Evolutionary conservation across 768 basidiomycete species (phyloP).

Genomic region (Tulasnella calospora): DNA sequence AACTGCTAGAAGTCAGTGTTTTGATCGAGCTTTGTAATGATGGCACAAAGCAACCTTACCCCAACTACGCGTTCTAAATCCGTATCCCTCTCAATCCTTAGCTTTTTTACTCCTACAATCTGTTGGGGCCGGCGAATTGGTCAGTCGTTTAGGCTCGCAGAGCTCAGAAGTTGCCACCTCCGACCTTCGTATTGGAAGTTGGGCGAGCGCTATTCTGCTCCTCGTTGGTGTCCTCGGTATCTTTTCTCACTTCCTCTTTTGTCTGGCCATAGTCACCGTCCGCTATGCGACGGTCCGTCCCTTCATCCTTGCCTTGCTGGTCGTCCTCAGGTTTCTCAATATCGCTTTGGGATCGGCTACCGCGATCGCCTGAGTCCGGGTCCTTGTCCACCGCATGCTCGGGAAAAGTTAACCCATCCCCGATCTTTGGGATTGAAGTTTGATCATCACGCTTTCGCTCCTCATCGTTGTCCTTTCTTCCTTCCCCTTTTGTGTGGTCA

Average conservation of each 20-base stretch:
- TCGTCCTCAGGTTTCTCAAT: neutral
- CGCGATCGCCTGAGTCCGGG: too few relatives aligned
- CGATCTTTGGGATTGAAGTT: too few relatives aligned
- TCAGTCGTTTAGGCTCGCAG: neutral
- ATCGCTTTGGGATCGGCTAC: neutral
- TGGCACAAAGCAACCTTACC: neutral
- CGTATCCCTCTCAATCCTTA: neutral
- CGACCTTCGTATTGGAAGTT: neutral
- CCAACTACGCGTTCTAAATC: neutral
- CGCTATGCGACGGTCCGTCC: neutral
- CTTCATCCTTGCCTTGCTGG: neutral
- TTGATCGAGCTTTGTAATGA: neutral
- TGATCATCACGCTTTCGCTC: too few relatives aligned
- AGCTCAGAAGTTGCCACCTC: neutral
- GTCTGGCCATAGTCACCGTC: neutral
- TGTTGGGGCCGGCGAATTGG: neutral
- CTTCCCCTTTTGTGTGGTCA: too few relatives aligned
- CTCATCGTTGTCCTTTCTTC: too few relatives aligned
- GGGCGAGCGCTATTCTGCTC: neutral
- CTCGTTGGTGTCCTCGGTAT: neutral
- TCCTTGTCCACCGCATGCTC: too few relatives aligned
- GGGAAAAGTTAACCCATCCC: too few relatives aligned
- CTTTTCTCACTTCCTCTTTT: neutral
- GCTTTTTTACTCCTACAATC: neutral
- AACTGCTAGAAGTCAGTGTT: neutral